Percentiles rank a stretch among this genome's conserved stretches.
phyloP scores from a whole-genome alignment of 352 stramenopile species.

The Phytophthora hybrid region DNA sequence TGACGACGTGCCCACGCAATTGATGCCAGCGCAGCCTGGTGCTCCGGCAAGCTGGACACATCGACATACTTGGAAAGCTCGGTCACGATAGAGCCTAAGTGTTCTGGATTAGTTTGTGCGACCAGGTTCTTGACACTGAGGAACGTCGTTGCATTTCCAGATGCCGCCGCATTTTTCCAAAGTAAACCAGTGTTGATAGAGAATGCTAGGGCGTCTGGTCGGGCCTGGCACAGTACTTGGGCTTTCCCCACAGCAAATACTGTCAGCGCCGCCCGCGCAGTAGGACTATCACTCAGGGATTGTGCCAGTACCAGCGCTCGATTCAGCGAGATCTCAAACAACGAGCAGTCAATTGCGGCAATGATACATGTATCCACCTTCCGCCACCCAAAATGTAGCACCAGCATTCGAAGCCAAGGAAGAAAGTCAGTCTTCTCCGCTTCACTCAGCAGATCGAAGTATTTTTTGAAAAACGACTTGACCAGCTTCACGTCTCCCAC shows the following conservation, averaged over 20 bases:
- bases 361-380: neutral
- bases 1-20: conserved; percentile 20
- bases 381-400: conserved; percentile 12
- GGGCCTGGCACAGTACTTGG: neutral
- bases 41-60: conserved; percentile 7
- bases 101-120: conserved; percentile 1
- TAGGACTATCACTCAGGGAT: neutral
- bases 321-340: conserved; percentile 1
- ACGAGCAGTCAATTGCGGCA: conserved; percentile 2
- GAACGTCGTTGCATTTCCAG: neutral
- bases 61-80: conserved; percentile 5
- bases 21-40: neutral
- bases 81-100: conserved; percentile 11
- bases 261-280: conserved; percentile 6
- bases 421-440: conserved; percentile 13
- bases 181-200: conserved; percentile 10
- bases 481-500: conserved; percentile 2
- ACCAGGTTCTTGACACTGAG: conserved; percentile 17
- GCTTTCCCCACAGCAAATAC: conserved; percentile 13
- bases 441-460: conserved; percentile 15
- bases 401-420: conserved; percentile 6
- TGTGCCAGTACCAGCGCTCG: conserved; percentile 14
- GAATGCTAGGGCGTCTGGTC: neutral
- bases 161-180: conserved; percentile 8
- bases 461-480: conserved; percentile 22